A percentile compares a stretch with the other conserved stretches of the same genome.
Evolutionary conservation across 106 monocot genomes (phyloP).

Genomic region (Dioscorea alata): DNA sequence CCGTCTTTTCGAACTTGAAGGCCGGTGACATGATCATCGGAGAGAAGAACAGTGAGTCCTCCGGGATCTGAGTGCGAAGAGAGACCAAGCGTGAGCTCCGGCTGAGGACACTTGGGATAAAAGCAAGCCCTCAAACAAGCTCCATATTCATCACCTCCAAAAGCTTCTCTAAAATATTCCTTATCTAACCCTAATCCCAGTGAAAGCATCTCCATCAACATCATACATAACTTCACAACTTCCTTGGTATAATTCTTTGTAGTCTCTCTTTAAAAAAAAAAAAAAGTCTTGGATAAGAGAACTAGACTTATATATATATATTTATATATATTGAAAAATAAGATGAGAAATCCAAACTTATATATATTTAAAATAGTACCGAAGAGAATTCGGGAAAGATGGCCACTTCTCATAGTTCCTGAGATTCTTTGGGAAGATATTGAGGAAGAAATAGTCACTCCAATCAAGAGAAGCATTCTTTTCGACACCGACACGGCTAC

Average conservation of each 20-base stretch:
- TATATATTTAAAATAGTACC: background rate
- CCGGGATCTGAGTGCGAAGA: conserved; percentile 29
- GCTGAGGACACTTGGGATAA: conserved; percentile 33
- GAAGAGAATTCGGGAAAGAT: conserved; percentile 6
- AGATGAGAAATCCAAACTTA: no score
- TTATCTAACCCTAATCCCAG: conserved; percentile 9
- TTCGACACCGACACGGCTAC: conserved; percentile 28
- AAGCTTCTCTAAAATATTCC: conserved; percentile 2
- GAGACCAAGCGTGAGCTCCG: conserved; percentile 20
- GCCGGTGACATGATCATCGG: conserved; percentile 15
- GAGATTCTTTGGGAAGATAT: conserved; percentile 10
- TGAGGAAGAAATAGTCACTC: conserved; percentile 41
- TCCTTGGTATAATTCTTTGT: conserved; percentile 18
- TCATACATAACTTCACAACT: conserved; percentile 8
- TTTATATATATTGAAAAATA: no score
- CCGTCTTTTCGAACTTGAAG: conserved; percentile 14
- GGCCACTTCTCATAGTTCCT: conserved; percentile 30
- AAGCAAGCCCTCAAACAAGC: conserved; percentile 17
- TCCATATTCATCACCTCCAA: conserved; percentile 14
- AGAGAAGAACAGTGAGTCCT: conserved; percentile 22
- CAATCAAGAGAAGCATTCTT: conserved; percentile 32
- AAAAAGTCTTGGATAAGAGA: no score
- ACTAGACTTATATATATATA: no score
- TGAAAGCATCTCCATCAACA: conserved; percentile 14
- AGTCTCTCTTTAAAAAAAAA: conserved; percentile 2